Evolutionary conservation across 1,284 basidiomycete species (phyloP).

Genomic region (Leccinum pachyderme): DNA sequence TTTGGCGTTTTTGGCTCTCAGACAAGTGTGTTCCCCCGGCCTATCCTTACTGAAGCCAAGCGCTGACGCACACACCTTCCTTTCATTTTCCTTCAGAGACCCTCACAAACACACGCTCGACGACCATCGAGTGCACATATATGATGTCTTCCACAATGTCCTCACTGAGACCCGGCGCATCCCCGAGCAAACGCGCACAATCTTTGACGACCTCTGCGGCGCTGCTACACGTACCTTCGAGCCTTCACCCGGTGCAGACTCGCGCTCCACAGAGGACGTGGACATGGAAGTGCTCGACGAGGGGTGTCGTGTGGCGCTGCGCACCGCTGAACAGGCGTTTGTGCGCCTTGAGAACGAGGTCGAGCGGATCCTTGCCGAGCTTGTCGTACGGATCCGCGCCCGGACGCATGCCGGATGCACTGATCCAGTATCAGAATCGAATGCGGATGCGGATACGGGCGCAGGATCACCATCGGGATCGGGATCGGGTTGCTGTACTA

Average conservation of each 20-base stretch:
- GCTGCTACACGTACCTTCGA: slow-evolving; percentile 1
- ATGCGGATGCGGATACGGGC: background rate
- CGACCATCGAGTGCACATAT: slow-evolving; percentile 47
- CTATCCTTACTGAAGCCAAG: background rate
- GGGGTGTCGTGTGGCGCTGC: slow-evolving; percentile 35
- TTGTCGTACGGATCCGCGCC: slow-evolving; percentile 33
- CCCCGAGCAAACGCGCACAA: slow-evolving; percentile 28
- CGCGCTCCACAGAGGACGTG: background rate
- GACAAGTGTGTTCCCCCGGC: slow-evolving; percentile 27
- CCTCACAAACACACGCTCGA: slow-evolving; percentile 30
- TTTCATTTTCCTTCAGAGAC: slow-evolving; percentile 17
- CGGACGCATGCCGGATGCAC: slow-evolving; percentile 10
- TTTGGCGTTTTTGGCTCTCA: slow-evolving; percentile 44
- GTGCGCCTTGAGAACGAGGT: slow-evolving; percentile 41
- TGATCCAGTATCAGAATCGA: background rate
- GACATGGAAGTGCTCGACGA: slow-evolving; percentile 24
- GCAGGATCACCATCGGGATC: background rate
- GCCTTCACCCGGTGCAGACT: background rate
- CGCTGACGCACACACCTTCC: background rate
- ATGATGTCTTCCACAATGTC: slow-evolving; percentile 49
- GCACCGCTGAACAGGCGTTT: slow-evolving; percentile 43
- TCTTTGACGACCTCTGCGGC: slow-evolving; percentile 45
- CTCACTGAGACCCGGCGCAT: slow-evolving; percentile 43
- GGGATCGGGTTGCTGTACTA: slow-evolving; percentile 2
- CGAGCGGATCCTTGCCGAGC: slow-evolving; percentile 37